These are phyloP conservation scores for Trifolium repens DNA, from an alignment of 306 rosid genomes.

Conservation along the genomic window DNA sequence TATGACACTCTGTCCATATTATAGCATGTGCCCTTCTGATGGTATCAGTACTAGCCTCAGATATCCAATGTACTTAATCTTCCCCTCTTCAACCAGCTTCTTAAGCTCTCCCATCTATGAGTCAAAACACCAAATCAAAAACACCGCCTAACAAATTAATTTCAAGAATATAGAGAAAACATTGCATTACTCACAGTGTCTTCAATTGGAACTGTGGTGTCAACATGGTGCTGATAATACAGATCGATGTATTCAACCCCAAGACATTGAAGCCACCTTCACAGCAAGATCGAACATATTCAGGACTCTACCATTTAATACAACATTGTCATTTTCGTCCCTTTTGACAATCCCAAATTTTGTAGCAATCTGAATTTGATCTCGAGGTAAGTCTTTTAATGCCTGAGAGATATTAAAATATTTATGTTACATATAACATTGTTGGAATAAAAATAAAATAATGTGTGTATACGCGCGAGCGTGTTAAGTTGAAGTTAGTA, in stretches of 20 bases:
- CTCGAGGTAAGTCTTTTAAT: slow-evolving; percentile 69
- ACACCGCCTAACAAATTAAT: neutral
- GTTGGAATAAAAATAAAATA: neutral
- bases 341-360: slow-evolving; percentile 70
- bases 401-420: slow-evolving; percentile 54
- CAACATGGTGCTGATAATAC: slow-evolving; percentile 82
- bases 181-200: slow-evolving; percentile 61
- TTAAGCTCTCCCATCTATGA: slow-evolving; percentile 67
- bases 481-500: neutral
- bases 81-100: slow-evolving; percentile 70
- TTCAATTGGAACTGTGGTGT: slow-evolving; percentile 79
- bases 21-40: slow-evolving; percentile 76
- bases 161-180: neutral
- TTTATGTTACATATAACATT: too few relatives aligned
- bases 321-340: slow-evolving; percentile 18
- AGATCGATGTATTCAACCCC: slow-evolving; percentile 72
- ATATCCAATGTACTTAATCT: slow-evolving; percentile 68
- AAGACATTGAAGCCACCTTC: slow-evolving; percentile 82
- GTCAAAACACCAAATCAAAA: slow-evolving; percentile 29
- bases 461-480: too few relatives aligned
- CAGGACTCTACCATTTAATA: slow-evolving; percentile 77
- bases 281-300: slow-evolving; percentile 74
- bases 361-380: slow-evolving; percentile 74
- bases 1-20: too few relatives aligned
- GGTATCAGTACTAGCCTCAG: slow-evolving; percentile 72